Percentiles rank a stretch among this genome's conserved stretches.
phyloP scores from a whole-genome alignment of 495 filamentous ascomycete species.

The Immersiella caudata region DNA sequence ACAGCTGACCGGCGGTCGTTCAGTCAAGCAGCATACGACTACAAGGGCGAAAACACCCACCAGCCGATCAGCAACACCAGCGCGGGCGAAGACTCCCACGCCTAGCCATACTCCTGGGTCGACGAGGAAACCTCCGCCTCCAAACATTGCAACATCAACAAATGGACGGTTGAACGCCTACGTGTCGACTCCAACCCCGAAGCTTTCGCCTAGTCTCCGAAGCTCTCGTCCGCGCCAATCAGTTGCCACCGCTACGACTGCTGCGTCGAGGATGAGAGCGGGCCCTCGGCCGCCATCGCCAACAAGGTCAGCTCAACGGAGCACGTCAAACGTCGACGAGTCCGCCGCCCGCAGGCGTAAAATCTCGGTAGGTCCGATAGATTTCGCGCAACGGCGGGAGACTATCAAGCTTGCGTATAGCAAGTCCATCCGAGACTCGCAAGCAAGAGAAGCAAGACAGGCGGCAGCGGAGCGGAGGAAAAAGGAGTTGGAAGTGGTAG shows the following conservation, averaged over 20 bases:
- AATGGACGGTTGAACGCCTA: conserved; percentile 57
- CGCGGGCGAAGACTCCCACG: conserved; percentile 40
- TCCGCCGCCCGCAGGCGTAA: conserved; percentile 46
- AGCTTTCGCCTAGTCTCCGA: conserved; percentile 69
- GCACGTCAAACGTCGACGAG: conserved; percentile 40
- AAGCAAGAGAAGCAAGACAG: conserved; percentile 58
- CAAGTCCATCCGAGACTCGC: conserved; percentile 70
- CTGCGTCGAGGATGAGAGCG: conserved; percentile 63
- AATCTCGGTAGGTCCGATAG: conserved; percentile 65
- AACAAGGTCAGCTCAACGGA: conserved; percentile 42
- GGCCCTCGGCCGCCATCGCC: conserved; percentile 45
- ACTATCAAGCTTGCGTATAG: conserved; percentile 81
- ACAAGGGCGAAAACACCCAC: conserved; percentile 42
- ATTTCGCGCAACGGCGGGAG: conserved; percentile 76
- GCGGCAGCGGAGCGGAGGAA: conserved; percentile 46
- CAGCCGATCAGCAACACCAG: conserved; percentile 37
- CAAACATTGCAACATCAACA: conserved; percentile 33
- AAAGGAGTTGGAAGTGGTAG: conserved; percentile 47
- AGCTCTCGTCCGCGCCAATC: conserved; percentile 81
- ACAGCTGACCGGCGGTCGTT: conserved; percentile 40
- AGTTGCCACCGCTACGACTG: conserved; percentile 71
- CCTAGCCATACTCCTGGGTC: conserved; percentile 37
- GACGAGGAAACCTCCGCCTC: conserved; percentile 37
- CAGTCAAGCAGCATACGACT: conserved; percentile 40
- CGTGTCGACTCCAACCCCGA: conserved; percentile 52